Conservation (phyloP, 768 basidiomycete species). For the Lactarius psammicola region DNA sequence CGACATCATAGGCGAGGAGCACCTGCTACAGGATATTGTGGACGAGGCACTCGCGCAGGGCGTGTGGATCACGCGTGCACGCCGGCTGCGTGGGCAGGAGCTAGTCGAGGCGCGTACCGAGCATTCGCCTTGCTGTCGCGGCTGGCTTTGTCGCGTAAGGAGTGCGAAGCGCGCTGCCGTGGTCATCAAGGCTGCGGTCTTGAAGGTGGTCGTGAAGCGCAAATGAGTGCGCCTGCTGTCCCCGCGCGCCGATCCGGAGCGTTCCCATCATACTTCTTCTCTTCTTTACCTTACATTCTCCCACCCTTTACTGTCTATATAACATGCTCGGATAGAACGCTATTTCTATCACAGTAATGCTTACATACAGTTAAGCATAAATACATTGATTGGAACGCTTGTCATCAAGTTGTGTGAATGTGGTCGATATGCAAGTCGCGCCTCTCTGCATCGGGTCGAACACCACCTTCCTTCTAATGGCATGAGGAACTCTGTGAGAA, state of each 20-base stretch:
- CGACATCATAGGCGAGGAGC: slow-evolving; percentile 70
- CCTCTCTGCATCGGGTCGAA: no score
- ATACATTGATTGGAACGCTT: no score
- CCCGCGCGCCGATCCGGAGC: slow-evolving; percentile 10
- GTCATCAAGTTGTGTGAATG: no score
- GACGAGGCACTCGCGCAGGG: slow-evolving; percentile 81
- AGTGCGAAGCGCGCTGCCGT: slow-evolving; percentile 85
- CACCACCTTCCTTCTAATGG: no score
- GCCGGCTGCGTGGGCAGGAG: slow-evolving; percentile 82
- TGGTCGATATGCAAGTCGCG: no score
- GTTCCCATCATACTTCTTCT: background rate
- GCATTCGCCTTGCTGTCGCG: slow-evolving; percentile 78
- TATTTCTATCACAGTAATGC: no score
- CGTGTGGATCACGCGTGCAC: slow-evolving; percentile 82
- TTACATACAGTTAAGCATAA: no score
- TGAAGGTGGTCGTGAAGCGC: slow-evolving; percentile 68
- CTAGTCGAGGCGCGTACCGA: slow-evolving; percentile 76
- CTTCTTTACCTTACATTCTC: background rate
- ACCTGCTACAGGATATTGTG: slow-evolving; percentile 85
- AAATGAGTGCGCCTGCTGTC: slow-evolving; percentile 75
- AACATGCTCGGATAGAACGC: no score
- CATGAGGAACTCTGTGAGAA: no score
- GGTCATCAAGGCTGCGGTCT: slow-evolving; percentile 55
- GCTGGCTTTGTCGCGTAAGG: slow-evolving; percentile 85
- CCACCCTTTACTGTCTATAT: background rate